Evolutionary conservation across 2,329 filamentous ascomycete genomes (phyloP).

Genomic region (Pyricularia grisea): DNA sequence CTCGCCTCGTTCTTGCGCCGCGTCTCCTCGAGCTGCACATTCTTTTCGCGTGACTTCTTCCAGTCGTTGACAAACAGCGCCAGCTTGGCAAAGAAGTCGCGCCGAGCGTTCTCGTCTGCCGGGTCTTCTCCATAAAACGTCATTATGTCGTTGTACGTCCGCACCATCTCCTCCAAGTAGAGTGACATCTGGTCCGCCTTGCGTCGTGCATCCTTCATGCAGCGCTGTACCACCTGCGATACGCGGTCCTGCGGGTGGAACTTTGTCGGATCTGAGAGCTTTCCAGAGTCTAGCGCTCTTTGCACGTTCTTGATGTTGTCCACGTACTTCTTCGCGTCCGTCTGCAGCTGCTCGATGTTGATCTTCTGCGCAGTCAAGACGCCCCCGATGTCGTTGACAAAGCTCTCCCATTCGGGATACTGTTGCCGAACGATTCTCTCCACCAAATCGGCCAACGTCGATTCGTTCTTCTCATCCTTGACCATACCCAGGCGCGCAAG

Average conservation of each 20-base stretch:
- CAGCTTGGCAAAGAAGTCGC: constrained; percentile 93
- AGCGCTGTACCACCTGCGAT: constrained; percentile 78
- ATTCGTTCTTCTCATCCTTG: constrained; percentile 98
- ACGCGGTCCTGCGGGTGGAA: constrained; percentile 98
- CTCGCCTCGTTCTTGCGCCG: constrained; percentile 80
- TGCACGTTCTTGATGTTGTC: constrained; percentile 93
- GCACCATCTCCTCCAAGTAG: constrained; percentile 86
- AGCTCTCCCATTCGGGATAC: constrained; percentile 91
- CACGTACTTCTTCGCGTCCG: constrained; percentile 86
- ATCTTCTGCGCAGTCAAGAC: constrained; percentile 78
- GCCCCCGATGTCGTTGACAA: constrained; percentile 72
- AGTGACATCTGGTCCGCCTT: constrained; percentile 95
- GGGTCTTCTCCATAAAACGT: constrained; percentile 93
- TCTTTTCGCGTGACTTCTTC: constrained; percentile 96
- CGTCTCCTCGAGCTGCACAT: constrained; percentile 70
- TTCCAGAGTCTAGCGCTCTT: constrained; percentile 82
- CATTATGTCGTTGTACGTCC: constrained; percentile 92
- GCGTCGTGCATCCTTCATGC: constrained; percentile 91
- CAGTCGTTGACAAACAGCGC: constrained; percentile 85
- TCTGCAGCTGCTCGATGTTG: constrained; percentile 84
- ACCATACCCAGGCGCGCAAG: constrained; percentile 91
- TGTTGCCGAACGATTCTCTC: constrained; percentile 95
- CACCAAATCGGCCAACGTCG: constrained; percentile 88
- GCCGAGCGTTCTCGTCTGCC: constrained; percentile 79
- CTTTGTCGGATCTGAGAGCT: constrained; percentile 90